These are phyloP conservation scores for Linum lewisii DNA, from an alignment of 345 rosid species.

Conservation along the genomic window DNA sequence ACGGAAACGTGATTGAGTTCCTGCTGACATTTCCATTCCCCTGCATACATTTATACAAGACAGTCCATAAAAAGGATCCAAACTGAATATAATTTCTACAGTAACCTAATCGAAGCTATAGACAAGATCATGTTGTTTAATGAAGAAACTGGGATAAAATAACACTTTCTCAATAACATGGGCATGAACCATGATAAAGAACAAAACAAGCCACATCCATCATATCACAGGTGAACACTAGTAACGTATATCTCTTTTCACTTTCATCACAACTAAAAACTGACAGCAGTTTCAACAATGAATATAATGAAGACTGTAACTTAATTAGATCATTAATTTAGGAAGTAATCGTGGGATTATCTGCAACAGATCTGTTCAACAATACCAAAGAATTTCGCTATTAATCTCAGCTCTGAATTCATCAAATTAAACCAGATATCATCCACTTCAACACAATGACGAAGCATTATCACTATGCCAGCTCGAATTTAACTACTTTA, in stretches of 20 bases:
- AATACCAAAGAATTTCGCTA: not conserved
- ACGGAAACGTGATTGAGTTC: conserved; percentile 59
- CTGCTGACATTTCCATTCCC: conserved; percentile 52
- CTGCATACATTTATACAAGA: conserved; percentile 28
- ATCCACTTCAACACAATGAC: not conserved
- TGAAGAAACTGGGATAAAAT: not conserved
- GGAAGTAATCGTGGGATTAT: too few relatives aligned
- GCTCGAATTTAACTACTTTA: not conserved
- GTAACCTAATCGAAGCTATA: not conserved
- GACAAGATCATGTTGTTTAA: not conserved
- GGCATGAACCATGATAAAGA: conserved; percentile 1
- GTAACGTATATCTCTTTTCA: not conserved
- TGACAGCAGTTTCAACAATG: not conserved
- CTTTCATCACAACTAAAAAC: not conserved
- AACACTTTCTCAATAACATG: not conserved
- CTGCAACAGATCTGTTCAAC: too few relatives aligned
- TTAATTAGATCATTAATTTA: not conserved
- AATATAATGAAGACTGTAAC: too few relatives aligned
- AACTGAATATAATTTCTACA: not conserved
- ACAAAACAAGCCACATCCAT: too few relatives aligned
- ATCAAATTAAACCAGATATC: not conserved
- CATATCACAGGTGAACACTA: not conserved
- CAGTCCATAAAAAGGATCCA: conserved; percentile 9
- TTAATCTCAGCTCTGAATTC: not conserved
- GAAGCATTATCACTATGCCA: not conserved